These are phyloP conservation scores for Rhodosporidiobolus odoratus DNA, from an alignment of 768 basidiomycete species.

Conservation along the genomic window DNA sequence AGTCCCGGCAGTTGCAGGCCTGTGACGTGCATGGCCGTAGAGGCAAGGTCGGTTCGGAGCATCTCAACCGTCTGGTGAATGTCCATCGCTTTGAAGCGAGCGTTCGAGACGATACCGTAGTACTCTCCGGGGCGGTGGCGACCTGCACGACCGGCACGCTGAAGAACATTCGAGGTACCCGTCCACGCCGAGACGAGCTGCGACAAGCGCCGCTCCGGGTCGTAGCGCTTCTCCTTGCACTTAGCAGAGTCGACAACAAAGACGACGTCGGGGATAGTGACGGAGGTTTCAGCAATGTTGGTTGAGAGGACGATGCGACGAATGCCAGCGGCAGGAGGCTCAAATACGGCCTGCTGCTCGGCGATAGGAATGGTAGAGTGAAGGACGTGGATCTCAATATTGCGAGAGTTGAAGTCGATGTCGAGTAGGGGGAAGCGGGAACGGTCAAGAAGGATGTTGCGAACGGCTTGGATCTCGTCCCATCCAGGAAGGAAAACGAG, in stretches of 20 bases:
- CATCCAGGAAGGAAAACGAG: conserved; percentile 88
- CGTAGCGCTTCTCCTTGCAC: conserved; percentile 48
- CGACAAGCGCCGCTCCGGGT: conserved; percentile 76
- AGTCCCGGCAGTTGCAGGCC: conserved; percentile 81
- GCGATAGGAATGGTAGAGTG: conserved; percentile 83
- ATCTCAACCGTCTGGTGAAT: conserved; percentile 90
- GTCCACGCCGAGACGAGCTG: conserved; percentile 87
- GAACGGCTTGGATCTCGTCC: conserved; percentile 77
- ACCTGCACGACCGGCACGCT: conserved; percentile 86
- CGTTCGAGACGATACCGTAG: conserved; percentile 69
- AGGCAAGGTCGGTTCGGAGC: conserved; percentile 45
- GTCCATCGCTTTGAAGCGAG: conserved; percentile 58
- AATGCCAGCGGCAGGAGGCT: conserved; percentile 67
- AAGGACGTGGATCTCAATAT: conserved; percentile 69
- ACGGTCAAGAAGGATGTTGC: conserved; percentile 58
- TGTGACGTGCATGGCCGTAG: conserved; percentile 83
- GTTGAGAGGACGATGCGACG: conserved; percentile 87
- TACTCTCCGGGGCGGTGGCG: conserved; percentile 87
- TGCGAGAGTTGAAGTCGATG: conserved; percentile 56
- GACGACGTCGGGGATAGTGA: conserved; percentile 70
- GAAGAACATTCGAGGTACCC: conserved; percentile 80
- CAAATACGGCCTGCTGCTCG: conserved; percentile 85
- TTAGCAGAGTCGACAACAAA: conserved; percentile 50
- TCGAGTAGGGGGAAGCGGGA: conserved; percentile 53
- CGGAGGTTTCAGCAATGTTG: conserved; percentile 90